Conservation (phyloP, 257 asterid genomes). For the Ophiorrhiza pumila region DNA sequence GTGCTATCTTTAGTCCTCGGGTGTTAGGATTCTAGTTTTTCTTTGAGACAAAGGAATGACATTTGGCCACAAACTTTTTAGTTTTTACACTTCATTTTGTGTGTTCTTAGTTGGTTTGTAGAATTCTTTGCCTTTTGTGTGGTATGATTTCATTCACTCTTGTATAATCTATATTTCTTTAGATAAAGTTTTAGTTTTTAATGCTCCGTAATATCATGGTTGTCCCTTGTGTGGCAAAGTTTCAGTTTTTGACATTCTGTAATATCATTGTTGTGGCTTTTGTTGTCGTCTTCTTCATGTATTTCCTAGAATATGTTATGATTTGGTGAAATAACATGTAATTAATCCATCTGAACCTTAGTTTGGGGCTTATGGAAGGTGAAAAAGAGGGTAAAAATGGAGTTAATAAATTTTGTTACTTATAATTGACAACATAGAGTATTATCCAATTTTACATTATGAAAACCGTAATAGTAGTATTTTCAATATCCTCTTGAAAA, state of each 20-base stretch:
- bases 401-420: background rate
- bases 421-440: background rate
- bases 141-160: constrained; percentile 39
- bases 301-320: background rate
- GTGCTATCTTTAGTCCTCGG: too few species aligned
- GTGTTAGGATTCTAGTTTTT: too few species aligned
- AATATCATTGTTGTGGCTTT: too few species aligned
- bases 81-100: too few species aligned
- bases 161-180: background rate
- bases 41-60: too few species aligned
- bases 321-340: background rate
- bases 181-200: too few species aligned
- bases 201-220: too few species aligned
- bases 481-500: background rate
- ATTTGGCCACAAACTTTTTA: too few species aligned
- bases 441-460: too few species aligned
- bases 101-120: too few species aligned
- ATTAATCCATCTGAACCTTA: background rate
- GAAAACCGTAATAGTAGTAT: too few species aligned
- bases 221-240: too few species aligned
- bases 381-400: background rate
- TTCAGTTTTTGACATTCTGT: background rate
- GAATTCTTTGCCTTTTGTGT: constrained; percentile 82
- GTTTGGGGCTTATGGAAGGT: background rate
- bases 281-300: background rate